Base-by-base conservation (phyloP, 345 rosid genomes). In the Conringia planisiliqua region DNA sequence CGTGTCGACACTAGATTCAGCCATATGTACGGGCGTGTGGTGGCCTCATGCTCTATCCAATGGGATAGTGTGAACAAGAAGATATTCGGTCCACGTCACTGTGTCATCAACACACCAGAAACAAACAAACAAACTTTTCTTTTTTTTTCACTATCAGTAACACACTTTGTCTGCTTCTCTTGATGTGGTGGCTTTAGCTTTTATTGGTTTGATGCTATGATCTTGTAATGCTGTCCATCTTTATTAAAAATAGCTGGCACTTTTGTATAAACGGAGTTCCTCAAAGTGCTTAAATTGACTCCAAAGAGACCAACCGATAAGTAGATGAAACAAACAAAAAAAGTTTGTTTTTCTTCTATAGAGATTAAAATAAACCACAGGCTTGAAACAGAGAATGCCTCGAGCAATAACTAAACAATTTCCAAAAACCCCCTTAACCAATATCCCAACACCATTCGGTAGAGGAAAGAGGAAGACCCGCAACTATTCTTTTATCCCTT, bases 21-120 rank as follows among this genome's bases (percentile, higher is more conserved):
- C 35, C 86, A 78, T 62, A 54, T 78, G 54, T 7, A 8, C 5
- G 3, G 63, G 85, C 86, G 84, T 84, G 93, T 88, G 90, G 83
- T 13, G 26, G 13, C 22, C 93, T 78, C 86, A 82, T 85, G 83
- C 66, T 26, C 35, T 64, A 72, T 73, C 68, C 65, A 17, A 54
- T 51, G 32, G 33, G 35, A 38, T 39, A 59, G 46, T 27, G n/a
- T 29, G 72, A 44, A 12, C 52, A 22, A 40, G 27, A 24, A 16
- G 11, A 54, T 5, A 40, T 38, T 20, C 68, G 11, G 22, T 71
- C 68, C 80, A 76, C 78, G 66, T 75, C 64, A 47, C 59, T 14
- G n/a, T 44, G 50, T 55, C 44, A 43, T 61, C 84, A 20, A 20
- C 33, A n/a, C 20, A 10, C 47, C n/a, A n/a, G n/a, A n/a, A n/a